phyloP scores from a whole-genome alignment of 345 rosid species.

The Lepidium sativum region DNA sequence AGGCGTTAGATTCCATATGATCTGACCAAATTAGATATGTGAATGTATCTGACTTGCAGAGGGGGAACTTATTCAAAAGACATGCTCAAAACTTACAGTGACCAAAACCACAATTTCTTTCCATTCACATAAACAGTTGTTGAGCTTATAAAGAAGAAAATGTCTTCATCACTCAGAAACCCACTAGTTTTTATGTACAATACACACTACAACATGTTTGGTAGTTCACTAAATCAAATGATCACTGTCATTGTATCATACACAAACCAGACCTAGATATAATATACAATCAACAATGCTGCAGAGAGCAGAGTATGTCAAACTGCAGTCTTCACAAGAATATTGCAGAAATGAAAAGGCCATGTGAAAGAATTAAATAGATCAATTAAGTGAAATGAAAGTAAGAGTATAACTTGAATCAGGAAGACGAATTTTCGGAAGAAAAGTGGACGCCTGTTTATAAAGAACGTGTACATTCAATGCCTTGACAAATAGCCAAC shows the following conservation, averaged over 20 bases:
- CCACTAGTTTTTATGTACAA: not conserved
- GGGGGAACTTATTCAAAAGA: not conserved
- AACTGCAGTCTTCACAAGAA: not conserved
- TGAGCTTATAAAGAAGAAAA: not conserved
- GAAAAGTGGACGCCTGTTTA: not conserved
- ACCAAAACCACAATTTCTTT: not conserved
- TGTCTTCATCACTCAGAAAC: not conserved
- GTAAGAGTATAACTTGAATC: not conserved
- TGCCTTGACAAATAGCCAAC: conserved; percentile 54
- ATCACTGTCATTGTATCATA: not conserved
- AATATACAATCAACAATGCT: conserved; percentile 9
- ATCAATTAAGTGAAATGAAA: not conserved
- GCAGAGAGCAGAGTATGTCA: not conserved
- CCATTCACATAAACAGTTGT: not conserved
- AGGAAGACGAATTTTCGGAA: not conserved
- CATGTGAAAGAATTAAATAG: not conserved
- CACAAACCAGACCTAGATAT: not conserved
- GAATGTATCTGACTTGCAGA: not conserved
- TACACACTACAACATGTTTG: not conserved
- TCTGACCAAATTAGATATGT: not conserved
- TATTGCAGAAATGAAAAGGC: not conserved
- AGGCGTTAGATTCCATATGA: not conserved
- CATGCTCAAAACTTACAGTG: not conserved
- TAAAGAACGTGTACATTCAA: conserved; percentile 38
- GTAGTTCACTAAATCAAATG: not conserved